Percentiles rank a stretch among this genome's conserved stretches.
Conservation (phyloP, 2,329 filamentous ascomycete species). For the Hypoxylon sp. region DNA sequence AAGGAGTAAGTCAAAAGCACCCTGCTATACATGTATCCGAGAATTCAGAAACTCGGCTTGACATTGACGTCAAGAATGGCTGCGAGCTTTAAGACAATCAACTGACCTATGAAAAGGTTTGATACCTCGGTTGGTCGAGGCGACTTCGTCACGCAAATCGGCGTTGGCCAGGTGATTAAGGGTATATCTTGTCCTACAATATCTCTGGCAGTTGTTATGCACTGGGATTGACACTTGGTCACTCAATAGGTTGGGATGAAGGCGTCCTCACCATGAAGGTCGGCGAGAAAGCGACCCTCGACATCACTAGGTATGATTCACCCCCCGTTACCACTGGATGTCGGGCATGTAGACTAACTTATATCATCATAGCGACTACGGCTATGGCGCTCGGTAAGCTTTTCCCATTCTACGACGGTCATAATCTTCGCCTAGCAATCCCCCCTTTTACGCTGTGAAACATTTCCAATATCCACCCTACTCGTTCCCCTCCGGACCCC, state of each 20-base stretch:
- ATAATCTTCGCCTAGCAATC: not conserved
- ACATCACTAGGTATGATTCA: constrained; percentile 76
- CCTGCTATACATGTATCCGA: constrained; percentile 33
- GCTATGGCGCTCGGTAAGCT: constrained; percentile 53
- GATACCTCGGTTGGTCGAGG: constrained; percentile 85
- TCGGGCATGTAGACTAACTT: constrained; percentile 35
- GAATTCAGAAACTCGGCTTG: constrained; percentile 20
- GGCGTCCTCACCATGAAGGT: constrained; percentile 88
- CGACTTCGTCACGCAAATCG: constrained; percentile 83
- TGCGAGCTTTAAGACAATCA: constrained; percentile 23
- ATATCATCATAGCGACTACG: constrained; percentile 48
- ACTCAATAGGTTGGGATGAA: constrained; percentile 81
- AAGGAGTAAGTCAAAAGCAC: constrained; percentile 69
- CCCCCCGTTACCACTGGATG: constrained; percentile 1
- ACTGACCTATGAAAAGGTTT: constrained; percentile 72
- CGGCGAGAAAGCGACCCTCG: constrained; percentile 89
- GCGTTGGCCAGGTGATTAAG: constrained; percentile 85
- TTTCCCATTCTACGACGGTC: constrained; percentile 9
- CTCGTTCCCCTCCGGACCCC: constrained; percentile 5
- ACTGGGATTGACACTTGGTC: constrained; percentile 26
- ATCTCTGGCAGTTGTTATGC: constrained; percentile 4
- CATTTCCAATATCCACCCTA: constrained; percentile 15
- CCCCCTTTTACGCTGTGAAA: constrained; percentile 3
- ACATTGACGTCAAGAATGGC: constrained; percentile 31
- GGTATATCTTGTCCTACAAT: constrained; percentile 65